Base-by-base conservation (phyloP, 495 filamentous ascomycete species). In the Hypomontagnella submonticulosa region DNA sequence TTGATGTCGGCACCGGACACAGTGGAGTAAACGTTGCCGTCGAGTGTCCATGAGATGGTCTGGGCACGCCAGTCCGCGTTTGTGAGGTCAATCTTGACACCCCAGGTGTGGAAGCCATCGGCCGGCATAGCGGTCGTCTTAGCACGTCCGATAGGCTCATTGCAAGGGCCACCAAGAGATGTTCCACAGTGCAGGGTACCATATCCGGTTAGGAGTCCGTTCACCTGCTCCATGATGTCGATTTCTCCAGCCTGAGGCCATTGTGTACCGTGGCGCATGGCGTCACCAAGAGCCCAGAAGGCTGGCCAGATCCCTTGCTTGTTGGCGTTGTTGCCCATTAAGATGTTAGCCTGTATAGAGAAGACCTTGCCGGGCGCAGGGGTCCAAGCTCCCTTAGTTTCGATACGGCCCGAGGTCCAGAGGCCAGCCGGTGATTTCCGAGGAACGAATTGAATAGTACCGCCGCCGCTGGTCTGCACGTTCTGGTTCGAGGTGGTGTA, bases 241-340 rank as follows among this genome's bases (percentile, higher is more conserved):
- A 83, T 76, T 74, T 84, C 82, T 61, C 81, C 82, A 73, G 78
- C 78, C 15, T 23, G 51, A 0, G 82, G 82, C 82, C 82, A 84
- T n/a, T 53, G 41, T 2, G 79, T 82, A 41, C 80, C 80, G 63
- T 79, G 74, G 56, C 77, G 77, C 57, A 84, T 73, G n/a, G 71
- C 43, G 27, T 84, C 75, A 53, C 82, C 82, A 30, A 84, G 76
- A 52, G 81, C 69, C 82, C 81, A 84, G 67, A 84, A 84, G 38
- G 81, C 82, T 4, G 82, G 82, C 83, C 83, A 85, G 23, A 85
- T 65, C 11, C 83, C 83, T 51, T 83, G 76, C 57, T 81, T 80
- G 30, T 64, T 64, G 13, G 71, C 48, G 62, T 70, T 70, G 55
- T 53, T 54, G 52, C 83, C 83, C 46, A 83, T 67, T 19, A 80